phyloP scores from a whole-genome alignment of 768 basidiomycete species.

The Pulveroboletus frians region DNA sequence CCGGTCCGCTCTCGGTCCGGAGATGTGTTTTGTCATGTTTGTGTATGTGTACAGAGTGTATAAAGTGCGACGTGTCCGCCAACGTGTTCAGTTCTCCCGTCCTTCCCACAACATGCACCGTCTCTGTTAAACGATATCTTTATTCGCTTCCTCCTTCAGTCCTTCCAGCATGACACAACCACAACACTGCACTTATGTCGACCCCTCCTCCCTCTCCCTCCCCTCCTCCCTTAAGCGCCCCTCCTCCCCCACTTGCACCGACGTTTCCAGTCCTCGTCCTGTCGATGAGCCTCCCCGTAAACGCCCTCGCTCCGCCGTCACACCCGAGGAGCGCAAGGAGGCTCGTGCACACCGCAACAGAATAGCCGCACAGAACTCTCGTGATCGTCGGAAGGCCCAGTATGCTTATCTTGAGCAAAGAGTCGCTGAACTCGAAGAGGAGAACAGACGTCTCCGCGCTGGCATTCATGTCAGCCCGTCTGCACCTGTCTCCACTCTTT shows the following conservation, averaged over 20 bases:
- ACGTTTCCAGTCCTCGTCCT: constrained; percentile 4
- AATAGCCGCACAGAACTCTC: constrained; percentile 89
- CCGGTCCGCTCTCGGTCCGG: not conserved
- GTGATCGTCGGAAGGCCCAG: constrained; percentile 86
- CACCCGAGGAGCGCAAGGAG: constrained; percentile 77
- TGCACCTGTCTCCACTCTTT: constrained; percentile 8
- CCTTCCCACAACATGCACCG: constrained; percentile 10
- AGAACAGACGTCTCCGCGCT: constrained; percentile 71
- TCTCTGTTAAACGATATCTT: constrained; percentile 17
- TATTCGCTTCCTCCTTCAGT: constrained; percentile 11
- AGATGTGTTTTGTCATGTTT: constrained; percentile 25
- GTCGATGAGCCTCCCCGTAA: constrained; percentile 60
- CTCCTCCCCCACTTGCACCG: constrained; percentile 24
- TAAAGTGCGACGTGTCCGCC: constrained; percentile 30
- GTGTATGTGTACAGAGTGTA: constrained; percentile 17
- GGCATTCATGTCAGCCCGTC: constrained; percentile 35
- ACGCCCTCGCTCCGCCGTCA: constrained; percentile 57
- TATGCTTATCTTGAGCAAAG: constrained; percentile 61
- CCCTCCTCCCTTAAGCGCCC: constrained; percentile 31
- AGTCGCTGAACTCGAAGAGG: constrained; percentile 73
- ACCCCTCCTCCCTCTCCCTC: constrained; percentile 37
- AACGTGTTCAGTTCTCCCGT: constrained; percentile 22
- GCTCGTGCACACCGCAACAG: constrained; percentile 88
- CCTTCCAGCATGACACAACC: constrained; percentile 22
- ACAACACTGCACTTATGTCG: constrained; percentile 29